Evolutionary conservation across 139 green algal species (phyloP).

Genomic region (Micractinium sp.): DNA sequence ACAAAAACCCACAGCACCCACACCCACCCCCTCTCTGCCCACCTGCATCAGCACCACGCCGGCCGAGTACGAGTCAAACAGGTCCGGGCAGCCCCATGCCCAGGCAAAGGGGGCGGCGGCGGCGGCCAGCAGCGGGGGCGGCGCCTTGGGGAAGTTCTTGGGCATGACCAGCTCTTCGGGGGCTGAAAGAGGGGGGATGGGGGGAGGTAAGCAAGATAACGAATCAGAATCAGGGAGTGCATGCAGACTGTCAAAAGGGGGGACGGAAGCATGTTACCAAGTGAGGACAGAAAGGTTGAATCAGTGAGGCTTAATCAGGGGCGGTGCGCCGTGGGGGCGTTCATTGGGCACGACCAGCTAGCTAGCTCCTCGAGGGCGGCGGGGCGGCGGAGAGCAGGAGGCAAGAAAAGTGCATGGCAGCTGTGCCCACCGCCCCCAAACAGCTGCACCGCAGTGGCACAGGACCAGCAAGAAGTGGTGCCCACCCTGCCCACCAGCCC

Average conservation of each 20-base stretch:
- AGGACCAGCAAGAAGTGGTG: too few relatives aligned
- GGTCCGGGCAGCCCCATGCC: conserved; percentile 81
- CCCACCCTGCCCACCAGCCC: too few relatives aligned
- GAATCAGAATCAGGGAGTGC: neutral
- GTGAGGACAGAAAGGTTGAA: neutral
- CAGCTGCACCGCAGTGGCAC: too few relatives aligned
- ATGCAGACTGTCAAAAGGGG: neutral
- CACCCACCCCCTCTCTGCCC: neutral
- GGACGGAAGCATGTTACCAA: neutral
- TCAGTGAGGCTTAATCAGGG: too few relatives aligned
- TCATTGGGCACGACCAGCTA: conserved; percentile 85
- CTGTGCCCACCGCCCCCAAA: too few relatives aligned
- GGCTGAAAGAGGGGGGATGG: conserved; percentile 21
- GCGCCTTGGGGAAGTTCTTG: conserved; percentile 75
- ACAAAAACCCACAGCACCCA: neutral
- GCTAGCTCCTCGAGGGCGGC: conserved; percentile 80
- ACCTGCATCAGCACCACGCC: conserved; percentile 82
- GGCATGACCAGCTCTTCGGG: conserved; percentile 94
- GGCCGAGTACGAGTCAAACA: conserved; percentile 88
- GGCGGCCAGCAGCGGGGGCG: conserved; percentile 71
- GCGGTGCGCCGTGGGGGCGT: conserved; percentile 54
- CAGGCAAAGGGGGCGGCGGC: conserved; percentile 81
- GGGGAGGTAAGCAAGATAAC: neutral
- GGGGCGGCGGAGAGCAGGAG: too few relatives aligned
- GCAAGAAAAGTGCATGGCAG: too few relatives aligned